phyloP scores from a whole-genome alignment of 2,329 filamentous ascomycete species.

The Macrophomina tecta region DNA sequence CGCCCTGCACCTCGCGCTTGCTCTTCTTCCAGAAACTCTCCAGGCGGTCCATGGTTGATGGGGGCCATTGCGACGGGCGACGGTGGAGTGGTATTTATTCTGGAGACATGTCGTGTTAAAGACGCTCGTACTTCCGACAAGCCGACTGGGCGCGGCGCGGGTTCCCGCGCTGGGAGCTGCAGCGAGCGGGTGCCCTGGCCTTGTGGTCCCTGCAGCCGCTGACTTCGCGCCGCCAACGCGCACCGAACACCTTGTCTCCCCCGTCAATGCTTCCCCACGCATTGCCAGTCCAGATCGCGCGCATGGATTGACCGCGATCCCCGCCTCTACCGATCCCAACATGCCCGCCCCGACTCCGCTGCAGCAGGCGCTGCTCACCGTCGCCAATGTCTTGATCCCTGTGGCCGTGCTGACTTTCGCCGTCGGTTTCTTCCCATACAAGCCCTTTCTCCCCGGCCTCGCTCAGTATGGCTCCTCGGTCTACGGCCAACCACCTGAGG shows the following conservation, averaged over 20 bases:
- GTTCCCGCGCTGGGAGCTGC: not conserved
- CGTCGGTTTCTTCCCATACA: conserved; percentile 95
- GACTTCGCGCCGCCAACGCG: conserved; percentile 19
- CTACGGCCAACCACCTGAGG: conserved; percentile 62
- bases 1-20: conserved; percentile 20
- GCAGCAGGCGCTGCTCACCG: conserved; percentile 52
- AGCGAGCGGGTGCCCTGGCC: not conserved
- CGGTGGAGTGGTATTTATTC: conserved; percentile 13
- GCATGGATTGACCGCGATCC: conserved; percentile 17
- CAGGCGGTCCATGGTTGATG: conserved; percentile 6
- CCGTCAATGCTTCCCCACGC: conserved; percentile 20
- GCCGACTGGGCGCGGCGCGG: conserved; percentile 16
- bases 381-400: conserved; percentile 80
- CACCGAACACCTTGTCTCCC: conserved; percentile 5
- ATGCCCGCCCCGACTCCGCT: conserved; percentile 12
- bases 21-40: conserved; percentile 18
- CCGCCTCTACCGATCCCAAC: not conserved
- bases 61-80: conserved; percentile 3
- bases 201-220: not conserved
- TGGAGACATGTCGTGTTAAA: conserved; percentile 1
- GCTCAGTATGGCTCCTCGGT: conserved; percentile 68
- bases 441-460: conserved; percentile 86
- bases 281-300: conserved; percentile 11
- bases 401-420: conserved; percentile 74
- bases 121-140: conserved; percentile 6